Evolutionary conservation across 2,329 filamentous ascomycete genomes (phyloP), one percentile per base, ranked within the genome.

Genomic region (Aspergillus sp.): DNA sequence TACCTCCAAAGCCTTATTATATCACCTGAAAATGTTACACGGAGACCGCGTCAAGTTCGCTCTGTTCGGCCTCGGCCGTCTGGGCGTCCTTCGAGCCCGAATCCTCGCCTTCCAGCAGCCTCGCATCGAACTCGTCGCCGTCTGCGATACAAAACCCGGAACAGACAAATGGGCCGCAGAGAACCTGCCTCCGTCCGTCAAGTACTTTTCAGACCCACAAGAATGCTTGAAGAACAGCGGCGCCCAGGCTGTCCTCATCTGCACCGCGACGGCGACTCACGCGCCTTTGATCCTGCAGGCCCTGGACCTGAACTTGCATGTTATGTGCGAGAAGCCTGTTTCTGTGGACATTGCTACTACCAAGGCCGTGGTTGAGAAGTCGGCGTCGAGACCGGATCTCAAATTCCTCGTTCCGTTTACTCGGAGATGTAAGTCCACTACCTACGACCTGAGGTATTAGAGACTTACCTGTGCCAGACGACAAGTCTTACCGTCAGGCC

Each of bases 71-170:
- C 56, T 58, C 7, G 56, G 56, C 45, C 56, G 56, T 9, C 39
- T 58, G 24, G 56, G 56, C 5, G 50, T 26, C 13, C 32, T 74
- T 43, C 72, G 69, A 24, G 71, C 71, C 13, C 64, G 63, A 42
- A 74, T 74, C 48, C 66, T 74, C 38, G 66, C 67, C 38, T 71
- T 69, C 50, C 65, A 71, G 42, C 71, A 73, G 59, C 72, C 71
- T 52, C 70, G 71, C 9, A 69, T 73, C 48, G 68, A 74, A 55
- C 64, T 73, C 7, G 68, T 73, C 32, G 69, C 70, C 17, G 70
- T 64, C 30, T 72, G 70, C 57, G 69, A 72, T 53, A 71, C 68
- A 17, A 72, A 72, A 49, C 64, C 69, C 13, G 70, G 69, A 3
- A 66, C 58, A 26, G 68, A 67, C 48, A 61, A 70, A 53, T 74